Conservation (phyloP, 805 yeast species). For the Millerozyma miso region DNA sequence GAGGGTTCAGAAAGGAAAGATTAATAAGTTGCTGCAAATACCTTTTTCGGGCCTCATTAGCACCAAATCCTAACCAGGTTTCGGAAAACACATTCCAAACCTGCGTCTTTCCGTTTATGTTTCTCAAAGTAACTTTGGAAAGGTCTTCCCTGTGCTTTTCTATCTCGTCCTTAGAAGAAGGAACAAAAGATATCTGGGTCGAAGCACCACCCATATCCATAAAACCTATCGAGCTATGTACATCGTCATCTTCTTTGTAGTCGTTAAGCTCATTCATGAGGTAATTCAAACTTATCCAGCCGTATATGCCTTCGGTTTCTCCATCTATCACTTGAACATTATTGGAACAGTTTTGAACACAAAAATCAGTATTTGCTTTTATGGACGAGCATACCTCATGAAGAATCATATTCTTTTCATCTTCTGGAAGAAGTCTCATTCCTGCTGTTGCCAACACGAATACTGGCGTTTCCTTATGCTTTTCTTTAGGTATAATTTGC, state of each 20-base stretch:
- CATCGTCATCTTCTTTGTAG: slow-evolving; percentile 31
- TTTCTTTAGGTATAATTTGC: slow-evolving; percentile 58
- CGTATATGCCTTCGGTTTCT: slow-evolving; percentile 89
- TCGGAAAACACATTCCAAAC: slow-evolving; percentile 87
- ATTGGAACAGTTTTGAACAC: slow-evolving; percentile 54
- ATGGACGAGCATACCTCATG: slow-evolving; percentile 57
- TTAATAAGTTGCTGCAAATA: slow-evolving; percentile 55
- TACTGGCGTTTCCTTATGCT: slow-evolving; percentile 69
- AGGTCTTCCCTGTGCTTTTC: slow-evolving; percentile 69
- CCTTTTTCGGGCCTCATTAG: slow-evolving; percentile 83
- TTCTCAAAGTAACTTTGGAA: slow-evolving; percentile 59
- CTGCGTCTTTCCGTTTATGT: slow-evolving; percentile 64
- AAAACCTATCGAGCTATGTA: slow-evolving; percentile 74
- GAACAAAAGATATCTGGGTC: slow-evolving; percentile 92
- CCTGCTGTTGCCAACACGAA: slow-evolving; percentile 97
- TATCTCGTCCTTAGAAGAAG: slow-evolving; percentile 57
- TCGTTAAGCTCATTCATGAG: slow-evolving; percentile 61
- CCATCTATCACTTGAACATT: slow-evolving; percentile 90
- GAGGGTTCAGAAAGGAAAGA: slow-evolving; percentile 15
- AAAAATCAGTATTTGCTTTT: slow-evolving; percentile 51
- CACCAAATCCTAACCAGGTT: slow-evolving; percentile 98
- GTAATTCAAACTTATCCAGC: slow-evolving; percentile 92
- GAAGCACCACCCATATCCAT: slow-evolving; percentile 99
- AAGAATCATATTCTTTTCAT: slow-evolving; percentile 51
- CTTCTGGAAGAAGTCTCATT: slow-evolving; percentile 70